A percentile compares a stretch with the other conserved stretches of the same genome.
Evolutionary conservation across 2,329 filamentous ascomycete genomes (phyloP).

Genomic region (Hypoxylon sp.): DNA sequence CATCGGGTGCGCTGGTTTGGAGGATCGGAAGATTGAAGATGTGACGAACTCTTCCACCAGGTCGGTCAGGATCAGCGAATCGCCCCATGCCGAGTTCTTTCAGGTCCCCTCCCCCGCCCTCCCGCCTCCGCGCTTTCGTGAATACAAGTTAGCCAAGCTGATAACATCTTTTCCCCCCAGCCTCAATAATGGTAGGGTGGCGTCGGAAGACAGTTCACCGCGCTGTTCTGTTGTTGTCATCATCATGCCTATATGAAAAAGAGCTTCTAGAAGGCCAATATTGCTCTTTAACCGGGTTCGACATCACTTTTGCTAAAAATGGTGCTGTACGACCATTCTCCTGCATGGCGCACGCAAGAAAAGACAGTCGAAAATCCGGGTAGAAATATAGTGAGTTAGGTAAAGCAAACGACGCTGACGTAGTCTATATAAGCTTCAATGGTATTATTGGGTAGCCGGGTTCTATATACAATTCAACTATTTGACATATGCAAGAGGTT

Average conservation of each 20-base stretch:
- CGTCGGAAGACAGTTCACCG: not conserved
- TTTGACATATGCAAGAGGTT: not conserved
- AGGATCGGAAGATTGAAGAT: not conserved
- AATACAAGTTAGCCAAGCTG: not conserved
- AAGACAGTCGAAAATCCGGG: not conserved
- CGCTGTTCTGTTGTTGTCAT: not conserved
- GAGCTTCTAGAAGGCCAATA: not conserved
- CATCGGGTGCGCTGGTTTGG: not conserved
- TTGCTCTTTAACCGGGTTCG: not conserved
- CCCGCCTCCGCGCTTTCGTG: conserved; percentile 8
- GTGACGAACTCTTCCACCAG: conserved; percentile 19
- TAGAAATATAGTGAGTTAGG: not conserved
- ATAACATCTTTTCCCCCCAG: not conserved
- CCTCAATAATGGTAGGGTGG: not conserved
- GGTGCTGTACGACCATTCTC: not conserved
- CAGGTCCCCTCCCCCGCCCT: not conserved
- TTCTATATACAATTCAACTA: conserved; percentile 22
- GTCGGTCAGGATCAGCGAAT: conserved; percentile 26
- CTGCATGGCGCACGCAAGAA: not conserved
- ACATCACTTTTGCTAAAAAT: not conserved
- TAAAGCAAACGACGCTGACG: not conserved
- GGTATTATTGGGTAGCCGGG: conserved; percentile 8
- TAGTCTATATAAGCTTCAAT: conserved; percentile 5
- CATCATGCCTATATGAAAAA: not conserved
- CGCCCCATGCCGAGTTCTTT: conserved; percentile 25